Conservation (phyloP, 2,329 filamentous ascomycete genomes). For the Sporothrix pseudoabietina region DNA sequence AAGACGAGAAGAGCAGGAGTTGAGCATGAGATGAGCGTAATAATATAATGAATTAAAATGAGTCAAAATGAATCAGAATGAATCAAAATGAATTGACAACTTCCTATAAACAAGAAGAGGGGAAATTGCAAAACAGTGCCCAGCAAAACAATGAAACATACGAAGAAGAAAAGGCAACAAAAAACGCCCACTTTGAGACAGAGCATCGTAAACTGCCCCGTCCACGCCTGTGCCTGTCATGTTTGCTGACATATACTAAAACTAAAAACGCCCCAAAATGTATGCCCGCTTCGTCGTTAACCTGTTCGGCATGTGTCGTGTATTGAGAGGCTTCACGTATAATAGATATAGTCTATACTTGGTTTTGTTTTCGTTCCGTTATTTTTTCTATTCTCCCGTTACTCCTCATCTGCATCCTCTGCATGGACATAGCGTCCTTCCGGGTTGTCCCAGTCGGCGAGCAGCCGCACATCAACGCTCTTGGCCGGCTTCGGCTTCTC, state of each 20-base stretch:
- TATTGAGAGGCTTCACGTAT: not conserved
- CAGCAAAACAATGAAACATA: not conserved
- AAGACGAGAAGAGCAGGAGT: too few species aligned
- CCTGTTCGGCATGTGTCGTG: not conserved
- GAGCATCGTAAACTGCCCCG: not conserved
- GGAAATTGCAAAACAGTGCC: not conserved
- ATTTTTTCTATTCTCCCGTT: not conserved
- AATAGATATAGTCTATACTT: not conserved
- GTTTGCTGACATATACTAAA: not conserved
- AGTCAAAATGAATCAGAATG: not conserved
- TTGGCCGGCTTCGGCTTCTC: not conserved
- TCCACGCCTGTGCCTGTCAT: not conserved
- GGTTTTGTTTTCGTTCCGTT: not conserved
- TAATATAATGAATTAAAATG: not conserved
- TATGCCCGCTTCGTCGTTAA: slow-evolving; percentile 8
- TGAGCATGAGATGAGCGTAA: not conserved
- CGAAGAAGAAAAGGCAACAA: not conserved
- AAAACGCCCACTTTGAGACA: not conserved
- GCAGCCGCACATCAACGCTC: slow-evolving; percentile 12
- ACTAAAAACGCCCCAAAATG: not conserved
- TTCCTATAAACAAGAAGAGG: not conserved
- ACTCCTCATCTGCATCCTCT: not conserved
- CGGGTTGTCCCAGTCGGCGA: slow-evolving; percentile 36
- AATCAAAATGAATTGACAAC: not conserved
- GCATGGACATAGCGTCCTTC: slow-evolving; percentile 32